Percentiles rank a stretch among this genome's conserved stretches.
These are phyloP conservation scores for Pestalotiopsis sp. DNA, from an alignment of 2,329 filamentous ascomycete genomes.

Conservation along the genomic window DNA sequence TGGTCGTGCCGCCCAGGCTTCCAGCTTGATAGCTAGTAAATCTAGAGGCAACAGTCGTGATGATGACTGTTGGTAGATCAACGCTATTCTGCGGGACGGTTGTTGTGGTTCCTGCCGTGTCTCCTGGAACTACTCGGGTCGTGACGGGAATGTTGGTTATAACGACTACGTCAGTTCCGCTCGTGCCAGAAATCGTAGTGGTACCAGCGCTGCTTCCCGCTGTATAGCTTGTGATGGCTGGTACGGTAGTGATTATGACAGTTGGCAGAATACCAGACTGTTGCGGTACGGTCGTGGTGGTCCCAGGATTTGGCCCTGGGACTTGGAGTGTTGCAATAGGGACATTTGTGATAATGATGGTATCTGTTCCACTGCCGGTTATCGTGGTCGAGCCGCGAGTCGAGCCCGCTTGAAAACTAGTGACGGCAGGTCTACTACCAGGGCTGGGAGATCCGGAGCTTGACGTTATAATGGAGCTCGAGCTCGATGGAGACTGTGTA, in stretches of 20 bases:
- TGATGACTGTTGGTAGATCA: background rate
- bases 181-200: background rate
- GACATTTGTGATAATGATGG: too few relatives aligned
- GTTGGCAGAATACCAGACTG: too few relatives aligned
- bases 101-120: background rate
- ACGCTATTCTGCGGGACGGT: background rate
- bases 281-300: too few relatives aligned
- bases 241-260: too few relatives aligned
- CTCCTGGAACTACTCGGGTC: background rate
- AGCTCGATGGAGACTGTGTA: too few relatives aligned
- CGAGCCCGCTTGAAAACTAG: background rate
- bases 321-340: too few relatives aligned
- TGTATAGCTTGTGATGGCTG: too few relatives aligned
- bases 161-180: background rate
- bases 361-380: too few relatives aligned
- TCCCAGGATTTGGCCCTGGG: too few relatives aligned
- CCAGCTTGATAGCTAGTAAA: too few relatives aligned
- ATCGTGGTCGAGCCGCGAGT: background rate
- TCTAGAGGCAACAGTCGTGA: background rate
- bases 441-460: background rate
- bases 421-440: background rate
- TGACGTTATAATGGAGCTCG: background rate
- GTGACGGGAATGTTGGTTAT: background rate
- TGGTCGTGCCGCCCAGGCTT: too few relatives aligned
- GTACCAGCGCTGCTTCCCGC: background rate